Evolutionary conservation across 2,329 filamentous ascomycete genomes (phyloP), one percentile per base, ranked within the genome.

Genomic region (Alternaria rosae): DNA sequence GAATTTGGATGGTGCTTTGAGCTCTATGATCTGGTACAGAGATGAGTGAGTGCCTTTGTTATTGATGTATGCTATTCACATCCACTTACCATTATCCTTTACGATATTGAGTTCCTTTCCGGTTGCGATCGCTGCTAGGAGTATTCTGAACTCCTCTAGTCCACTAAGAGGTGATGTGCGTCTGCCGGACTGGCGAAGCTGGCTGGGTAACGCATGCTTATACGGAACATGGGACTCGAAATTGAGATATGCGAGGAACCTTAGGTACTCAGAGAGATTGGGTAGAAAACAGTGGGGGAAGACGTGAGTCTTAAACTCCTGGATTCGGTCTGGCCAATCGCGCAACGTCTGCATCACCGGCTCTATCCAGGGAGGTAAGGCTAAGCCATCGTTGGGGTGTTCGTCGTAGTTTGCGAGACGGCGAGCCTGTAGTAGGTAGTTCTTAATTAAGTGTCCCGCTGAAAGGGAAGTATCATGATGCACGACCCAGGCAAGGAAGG

Each of bases 31-130:
- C 76, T 78, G 23, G 5, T 3, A 23, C n/a, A 23, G 4, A 26
- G 23, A 50, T 61, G 21, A 61, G 54, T 17, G n/a, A 43, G n/a
- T 25, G n/a, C 21, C 21, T 28, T 32, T 44, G 13, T 30, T 15
- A 5, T 44, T 54, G 35, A 17, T 44, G 6, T 4, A n/a, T 21
- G 28, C 26, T 25, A 50, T 17, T 32, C n/a, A 25, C 9, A 43
- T 23, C 47, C 1, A 25, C 77, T 54, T 65, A 79, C 78, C 76
- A 25, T 72, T 73, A 48, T 83, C 82, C 17, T 76, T 70, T 17
- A 85, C 67, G 12, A 85, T 70, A 0, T 81, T 82, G n/a, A 82
- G 63, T 45, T 83, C 82, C 67, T 84, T 84, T 6, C 82, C 82
- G 25, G 79, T 76, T 53, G 82, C 79, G 13, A 84, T 70, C 1